Evolutionary conservation across 495 filamentous ascomycete species (phyloP), one percentile per base, ranked within the genome.

Genomic region (Talaromyces thailandensis): DNA sequence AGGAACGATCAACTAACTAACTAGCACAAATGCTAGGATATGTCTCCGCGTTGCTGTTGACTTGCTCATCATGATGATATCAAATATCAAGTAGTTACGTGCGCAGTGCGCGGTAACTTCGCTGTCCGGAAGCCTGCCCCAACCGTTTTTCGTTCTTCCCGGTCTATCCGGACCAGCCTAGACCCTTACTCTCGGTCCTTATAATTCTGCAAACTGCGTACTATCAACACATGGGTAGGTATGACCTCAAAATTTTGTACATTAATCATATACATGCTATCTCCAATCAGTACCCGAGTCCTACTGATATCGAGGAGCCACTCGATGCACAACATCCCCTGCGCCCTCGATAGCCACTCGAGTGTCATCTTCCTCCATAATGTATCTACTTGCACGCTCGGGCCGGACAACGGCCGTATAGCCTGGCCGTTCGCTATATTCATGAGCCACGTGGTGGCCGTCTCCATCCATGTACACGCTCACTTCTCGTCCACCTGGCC

Each of bases 371-470:
- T 71, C 70, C 23, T 60, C 69, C 29, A 75, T 69, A 64, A 77
- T 77, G 62, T 78, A 74, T 67, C 69, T 71, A 66, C 75, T 70
- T 35, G 74, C 74, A 6, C 73, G 67, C 31, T 66, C 52, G 50
- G 71, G 57, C 12, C 69, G 67, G 24, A 66, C 64, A 58, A 64
- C 26, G 61, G 65, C 61, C 5, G 23, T 64, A 65, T 76, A 76
- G 21, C 76, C 72, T 2, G 76, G 76, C 18, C 72, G 73, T 60
- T 80, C 77, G 62, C 77, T 65, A 61, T 78, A 81, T 28, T 80
- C 77, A 28, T 74, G 70, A 31, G 69, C 60, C 16, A 58, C 21
- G 11, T 64, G 71, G 18, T 71, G 72, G 6, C 64, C 55, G n/a
- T 69, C 70, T 59, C 79, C 75, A 25, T 76, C 75, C 68, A 77